phyloP scores from a whole-genome alignment of 2,329 filamentous ascomycete genomes.

The Phaeosphaeria sp. region DNA sequence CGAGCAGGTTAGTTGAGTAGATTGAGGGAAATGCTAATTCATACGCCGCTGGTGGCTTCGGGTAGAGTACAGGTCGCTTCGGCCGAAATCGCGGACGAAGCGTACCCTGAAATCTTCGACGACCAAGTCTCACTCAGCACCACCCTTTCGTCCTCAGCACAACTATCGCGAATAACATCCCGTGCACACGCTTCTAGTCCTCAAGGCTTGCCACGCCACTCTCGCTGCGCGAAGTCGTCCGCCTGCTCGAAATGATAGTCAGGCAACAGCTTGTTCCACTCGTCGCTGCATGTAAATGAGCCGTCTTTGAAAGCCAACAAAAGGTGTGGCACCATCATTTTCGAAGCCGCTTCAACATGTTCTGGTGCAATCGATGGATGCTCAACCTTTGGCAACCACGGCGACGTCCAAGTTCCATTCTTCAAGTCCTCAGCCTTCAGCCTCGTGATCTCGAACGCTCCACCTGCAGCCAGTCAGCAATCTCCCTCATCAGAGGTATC shows the following conservation, averaged over 20 bases:
- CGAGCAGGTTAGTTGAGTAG: too few relatives aligned
- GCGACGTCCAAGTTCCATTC: conserved; percentile 24
- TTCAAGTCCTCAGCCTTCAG: conserved; percentile 54
- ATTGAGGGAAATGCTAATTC: too few relatives aligned
- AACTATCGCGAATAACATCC: too few relatives aligned
- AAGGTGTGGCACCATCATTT: conserved; percentile 34
- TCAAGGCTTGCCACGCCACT: conserved; percentile 46
- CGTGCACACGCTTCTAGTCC: too few relatives aligned
- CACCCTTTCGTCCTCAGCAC: too few relatives aligned
- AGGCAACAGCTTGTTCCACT: conserved; percentile 53
- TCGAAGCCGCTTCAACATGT: conserved; percentile 38
- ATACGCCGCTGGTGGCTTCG: too few relatives aligned
- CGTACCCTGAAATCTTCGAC: too few relatives aligned
- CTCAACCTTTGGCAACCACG: conserved; percentile 46
- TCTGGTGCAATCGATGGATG: conserved; percentile 44
- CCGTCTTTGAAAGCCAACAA: conserved; percentile 41
- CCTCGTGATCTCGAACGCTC: conserved; percentile 50
- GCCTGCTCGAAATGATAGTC: conserved; percentile 50
- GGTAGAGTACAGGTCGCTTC: background rate
- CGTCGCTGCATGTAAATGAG: conserved; percentile 49
- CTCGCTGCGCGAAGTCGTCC: conserved; percentile 47
- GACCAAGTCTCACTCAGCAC: too few relatives aligned
- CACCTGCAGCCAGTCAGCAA: conserved; percentile 34
- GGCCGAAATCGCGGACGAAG: background rate
- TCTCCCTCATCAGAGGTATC: background rate